Conservation (phyloP, 1,284 basidiomycete species). For the Cystobasidiaceae sp. region DNA sequence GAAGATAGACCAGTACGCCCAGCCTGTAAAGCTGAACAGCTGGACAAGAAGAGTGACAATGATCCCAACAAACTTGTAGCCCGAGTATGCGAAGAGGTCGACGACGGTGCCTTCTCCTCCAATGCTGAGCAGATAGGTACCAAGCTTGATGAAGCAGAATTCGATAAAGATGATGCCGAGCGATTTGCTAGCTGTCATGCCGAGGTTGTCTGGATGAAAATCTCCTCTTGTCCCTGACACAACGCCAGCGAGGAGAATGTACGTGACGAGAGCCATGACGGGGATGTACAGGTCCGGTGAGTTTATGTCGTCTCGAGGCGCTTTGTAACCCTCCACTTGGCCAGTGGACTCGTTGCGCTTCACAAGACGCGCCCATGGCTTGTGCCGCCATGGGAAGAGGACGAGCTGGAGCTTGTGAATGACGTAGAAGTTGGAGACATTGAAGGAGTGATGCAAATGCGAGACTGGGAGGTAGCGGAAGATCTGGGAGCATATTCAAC, state of each 20-base stretch:
- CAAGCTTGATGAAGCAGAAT: constrained; percentile 79
- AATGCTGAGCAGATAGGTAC: constrained; percentile 85
- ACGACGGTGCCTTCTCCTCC: constrained; percentile 64
- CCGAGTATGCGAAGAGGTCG: constrained; percentile 66
- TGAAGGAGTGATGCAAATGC: constrained; percentile 86
- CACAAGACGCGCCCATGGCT: constrained; percentile 41
- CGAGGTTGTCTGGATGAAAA: constrained; percentile 87
- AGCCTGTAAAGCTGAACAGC: constrained; percentile 57
- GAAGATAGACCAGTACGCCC: constrained; percentile 68
- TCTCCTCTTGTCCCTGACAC: constrained; percentile 74
- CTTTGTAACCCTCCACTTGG: constrained; percentile 68
- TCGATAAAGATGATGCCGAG: constrained; percentile 65
- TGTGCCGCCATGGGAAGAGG: constrained; percentile 91
- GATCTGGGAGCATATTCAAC: constrained; percentile 62
- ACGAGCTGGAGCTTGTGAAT: constrained; percentile 81
- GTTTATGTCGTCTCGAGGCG: constrained; percentile 91
- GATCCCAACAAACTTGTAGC: constrained; percentile 95
- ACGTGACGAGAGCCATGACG: constrained; percentile 93
- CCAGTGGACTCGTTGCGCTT: constrained; percentile 47
- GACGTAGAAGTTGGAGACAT: constrained; percentile 95
- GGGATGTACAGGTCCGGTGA: constrained; percentile 96
- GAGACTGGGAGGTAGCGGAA: constrained; percentile 66
- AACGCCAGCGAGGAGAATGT: constrained; percentile 76
- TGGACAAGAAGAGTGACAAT: constrained; percentile 63
- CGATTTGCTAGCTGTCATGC: constrained; percentile 70